These are phyloP conservation scores for Pleodorina starrii DNA, from an alignment of 139 green algal species.

Conservation along the genomic window DNA sequence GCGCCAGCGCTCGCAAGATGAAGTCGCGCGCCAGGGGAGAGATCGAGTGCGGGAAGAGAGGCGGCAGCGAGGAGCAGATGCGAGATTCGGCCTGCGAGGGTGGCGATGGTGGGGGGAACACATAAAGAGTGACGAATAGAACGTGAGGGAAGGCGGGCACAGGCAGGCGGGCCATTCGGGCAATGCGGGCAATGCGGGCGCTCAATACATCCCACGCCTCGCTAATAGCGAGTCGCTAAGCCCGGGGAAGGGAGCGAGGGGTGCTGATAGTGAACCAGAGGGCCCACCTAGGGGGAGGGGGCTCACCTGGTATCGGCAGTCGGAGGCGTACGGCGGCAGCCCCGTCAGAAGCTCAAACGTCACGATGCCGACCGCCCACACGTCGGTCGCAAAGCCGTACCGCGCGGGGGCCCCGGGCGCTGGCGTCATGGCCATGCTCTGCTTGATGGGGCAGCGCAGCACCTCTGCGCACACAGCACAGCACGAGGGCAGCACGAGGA, in stretches of 20 bases:
- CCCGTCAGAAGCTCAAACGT: constrained; percentile 70
- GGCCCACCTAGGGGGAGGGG: too few species aligned
- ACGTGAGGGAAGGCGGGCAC: too few species aligned
- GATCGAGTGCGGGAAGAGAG: constrained; percentile 38
- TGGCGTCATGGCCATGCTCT: constrained; percentile 50
- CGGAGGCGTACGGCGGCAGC: constrained; percentile 30
- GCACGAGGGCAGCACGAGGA: too few species aligned
- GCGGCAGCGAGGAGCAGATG: constrained; percentile 19
- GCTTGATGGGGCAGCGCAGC: constrained; percentile 69
- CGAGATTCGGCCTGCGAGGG: neutral
- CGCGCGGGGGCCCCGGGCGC: neutral
- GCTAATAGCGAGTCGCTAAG: too few species aligned
- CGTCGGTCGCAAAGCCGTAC: constrained; percentile 53
- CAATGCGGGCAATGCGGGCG: too few species aligned
- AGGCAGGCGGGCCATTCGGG: too few species aligned
- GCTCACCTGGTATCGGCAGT: constrained; percentile 30
- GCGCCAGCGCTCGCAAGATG: constrained; percentile 40
- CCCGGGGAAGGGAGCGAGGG: too few species aligned
- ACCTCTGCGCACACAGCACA: constrained; percentile 68
- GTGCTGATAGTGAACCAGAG: too few species aligned
- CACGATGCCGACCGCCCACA: constrained; percentile 67
- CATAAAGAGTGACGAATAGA: too few species aligned
- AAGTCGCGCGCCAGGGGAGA: constrained; percentile 43
- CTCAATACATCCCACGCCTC: too few species aligned
- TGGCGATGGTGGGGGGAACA: neutral